Conservation (phyloP, 176 grass and related monocot species). For the Paspalum vaginatum region DNA sequence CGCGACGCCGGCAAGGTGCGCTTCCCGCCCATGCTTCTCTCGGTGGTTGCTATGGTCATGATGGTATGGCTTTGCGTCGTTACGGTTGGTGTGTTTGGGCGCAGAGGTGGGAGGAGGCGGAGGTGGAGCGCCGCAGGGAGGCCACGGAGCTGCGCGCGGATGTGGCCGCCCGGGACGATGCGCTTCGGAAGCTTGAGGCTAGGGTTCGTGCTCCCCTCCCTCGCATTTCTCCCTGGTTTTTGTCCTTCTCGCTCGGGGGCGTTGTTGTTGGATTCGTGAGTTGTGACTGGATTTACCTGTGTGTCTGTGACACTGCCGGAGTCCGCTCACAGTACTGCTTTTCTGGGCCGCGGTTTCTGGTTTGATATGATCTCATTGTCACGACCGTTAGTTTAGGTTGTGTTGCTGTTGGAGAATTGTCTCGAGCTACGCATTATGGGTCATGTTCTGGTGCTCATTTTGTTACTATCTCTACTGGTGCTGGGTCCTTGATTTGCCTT, state of each 20-base stretch:
- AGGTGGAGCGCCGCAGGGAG: slow-evolving; percentile 47
- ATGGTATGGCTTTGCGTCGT: neutral
- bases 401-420: neutral
- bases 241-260: neutral
- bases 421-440: too few relatives aligned
- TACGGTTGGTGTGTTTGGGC: neutral
- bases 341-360: neutral
- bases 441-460: neutral
- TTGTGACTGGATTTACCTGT: neutral
- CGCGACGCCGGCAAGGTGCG: slow-evolving; percentile 43
- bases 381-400: neutral
- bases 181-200: slow-evolving; percentile 36
- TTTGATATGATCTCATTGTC: neutral
- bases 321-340: neutral
- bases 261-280: neutral
- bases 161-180: slow-evolving; percentile 41
- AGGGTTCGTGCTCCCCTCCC: slow-evolving; percentile 37
- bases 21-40: neutral
- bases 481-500: neutral
- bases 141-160: slow-evolving; percentile 37
- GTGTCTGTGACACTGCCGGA: neutral
- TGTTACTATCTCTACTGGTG: neutral
- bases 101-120: slow-evolving; percentile 50
- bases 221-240: slow-evolving; percentile 3
- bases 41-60: neutral